These are phyloP conservation scores for Cystobasidium ongulense DNA, from an alignment of 768 basidiomycete species.

Conservation along the genomic window DNA sequence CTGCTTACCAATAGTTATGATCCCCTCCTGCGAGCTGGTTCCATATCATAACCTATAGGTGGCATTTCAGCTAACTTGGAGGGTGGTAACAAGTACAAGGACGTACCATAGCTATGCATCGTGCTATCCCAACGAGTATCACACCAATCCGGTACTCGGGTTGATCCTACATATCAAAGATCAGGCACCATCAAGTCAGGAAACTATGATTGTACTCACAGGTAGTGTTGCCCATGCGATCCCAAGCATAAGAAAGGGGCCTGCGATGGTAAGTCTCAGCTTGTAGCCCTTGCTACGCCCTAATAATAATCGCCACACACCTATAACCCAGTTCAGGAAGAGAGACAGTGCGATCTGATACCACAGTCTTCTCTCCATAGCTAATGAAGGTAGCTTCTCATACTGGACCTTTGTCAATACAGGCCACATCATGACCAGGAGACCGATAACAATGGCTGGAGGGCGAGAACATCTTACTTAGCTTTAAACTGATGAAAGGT, in stretches of 20 bases:
- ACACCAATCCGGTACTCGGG: conserved; percentile 65
- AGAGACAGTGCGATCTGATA: conserved; percentile 61
- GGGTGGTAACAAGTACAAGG: conserved; percentile 7
- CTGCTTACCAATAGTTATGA: conserved; percentile 52
- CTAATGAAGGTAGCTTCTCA: conserved; percentile 57
- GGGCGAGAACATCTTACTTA: neutral
- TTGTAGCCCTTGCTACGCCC: neutral
- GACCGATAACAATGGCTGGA: conserved; percentile 67
- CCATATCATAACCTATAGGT: conserved; percentile 53
- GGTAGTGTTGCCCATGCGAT: conserved; percentile 77
- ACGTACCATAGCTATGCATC: conserved; percentile 53
- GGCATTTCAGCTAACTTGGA: neutral
- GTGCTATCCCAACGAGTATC: conserved; percentile 69
- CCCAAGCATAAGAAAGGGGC: conserved; percentile 74
- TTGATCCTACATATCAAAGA: neutral
- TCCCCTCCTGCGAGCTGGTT: conserved; percentile 65
- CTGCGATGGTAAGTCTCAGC: conserved; percentile 62
- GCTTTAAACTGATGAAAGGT: neutral
- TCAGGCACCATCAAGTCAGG: neutral
- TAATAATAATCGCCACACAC: neutral
- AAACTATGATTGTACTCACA: conserved; percentile 41
- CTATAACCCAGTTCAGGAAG: conserved; percentile 33
- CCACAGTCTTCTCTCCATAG: conserved; percentile 56
- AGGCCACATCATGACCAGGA: conserved; percentile 85
- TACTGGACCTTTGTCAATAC: conserved; percentile 60